phyloP scores from a whole-genome alignment of 2,329 filamentous ascomycete species.

The Fusarium stilboides region DNA sequence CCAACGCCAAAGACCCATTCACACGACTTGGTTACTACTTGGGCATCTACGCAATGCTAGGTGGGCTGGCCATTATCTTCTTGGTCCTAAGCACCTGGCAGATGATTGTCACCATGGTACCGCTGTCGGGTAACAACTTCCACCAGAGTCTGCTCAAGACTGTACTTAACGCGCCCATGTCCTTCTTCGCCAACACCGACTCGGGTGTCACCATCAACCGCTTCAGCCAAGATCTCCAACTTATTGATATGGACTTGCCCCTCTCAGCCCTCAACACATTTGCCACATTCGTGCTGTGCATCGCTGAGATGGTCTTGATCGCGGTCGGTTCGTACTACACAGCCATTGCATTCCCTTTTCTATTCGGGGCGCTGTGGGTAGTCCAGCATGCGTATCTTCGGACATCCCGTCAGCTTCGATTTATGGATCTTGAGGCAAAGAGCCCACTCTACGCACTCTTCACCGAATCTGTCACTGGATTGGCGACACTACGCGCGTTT shows the following conservation, averaged over 20 bases:
- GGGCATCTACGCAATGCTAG: slow-evolving; percentile 44
- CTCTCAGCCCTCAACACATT: slow-evolving; percentile 44
- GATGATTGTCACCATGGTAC: slow-evolving; percentile 49
- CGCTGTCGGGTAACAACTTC: slow-evolving; percentile 42
- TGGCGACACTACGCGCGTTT: slow-evolving; percentile 66
- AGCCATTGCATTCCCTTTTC: slow-evolving; percentile 36
- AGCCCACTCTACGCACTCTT: slow-evolving; percentile 66
- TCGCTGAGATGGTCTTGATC: slow-evolving; percentile 44
- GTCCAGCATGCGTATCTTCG: slow-evolving; percentile 56
- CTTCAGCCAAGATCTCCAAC: slow-evolving; percentile 58
- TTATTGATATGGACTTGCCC: slow-evolving; percentile 57
- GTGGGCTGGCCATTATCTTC: slow-evolving; percentile 36
- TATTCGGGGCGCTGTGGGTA: slow-evolving; percentile 28
- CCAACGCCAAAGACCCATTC: slow-evolving; percentile 38
- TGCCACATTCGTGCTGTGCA: slow-evolving; percentile 40
- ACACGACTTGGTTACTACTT: slow-evolving; percentile 42
- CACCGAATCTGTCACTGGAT: slow-evolving; percentile 62
- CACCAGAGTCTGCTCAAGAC: slow-evolving; percentile 42
- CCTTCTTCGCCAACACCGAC: slow-evolving; percentile 55
- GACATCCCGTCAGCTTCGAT: slow-evolving; percentile 67
- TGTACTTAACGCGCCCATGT: slow-evolving; percentile 52
- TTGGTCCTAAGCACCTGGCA: slow-evolving; percentile 45
- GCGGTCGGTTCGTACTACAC: slow-evolving; percentile 37
- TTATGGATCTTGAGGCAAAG: slow-evolving; percentile 67
- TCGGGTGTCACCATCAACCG: slow-evolving; percentile 56